Base-by-base conservation (phyloP, 2,329 filamentous ascomycete genomes). In the Didymella glomerata region DNA sequence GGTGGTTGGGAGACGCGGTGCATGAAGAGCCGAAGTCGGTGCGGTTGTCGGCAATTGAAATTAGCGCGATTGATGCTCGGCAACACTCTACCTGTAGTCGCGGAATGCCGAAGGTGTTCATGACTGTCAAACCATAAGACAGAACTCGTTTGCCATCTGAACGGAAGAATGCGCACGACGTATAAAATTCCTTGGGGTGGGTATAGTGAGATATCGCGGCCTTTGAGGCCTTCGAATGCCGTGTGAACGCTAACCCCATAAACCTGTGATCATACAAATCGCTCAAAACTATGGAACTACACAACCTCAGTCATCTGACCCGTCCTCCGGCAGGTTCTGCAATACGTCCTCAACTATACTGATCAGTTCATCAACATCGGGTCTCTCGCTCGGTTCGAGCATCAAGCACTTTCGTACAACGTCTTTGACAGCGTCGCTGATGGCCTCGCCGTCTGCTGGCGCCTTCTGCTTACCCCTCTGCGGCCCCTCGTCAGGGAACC, bases 381-480 rank as follows among this genome's bases (percentile, higher is more conserved):
- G 95, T 64, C 95, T 83, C 75, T 98, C 94, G 3, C 85, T 85
- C 0, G 94, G 90, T 80, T 99, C 95, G 27, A 98, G 91, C 68
- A 83, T 86, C 72, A 99, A 81, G 78, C 95, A 99, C 73, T 85
- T 89, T 74, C 93, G 84, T 53, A 99, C 94, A 13, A 99, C 86
- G 60, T 96, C 90, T 76, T 94, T 90, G 22, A 97, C 92, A 2
- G 86, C 84, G 50, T 94, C 91, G 66, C 90, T 93, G 58, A 97
- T 93, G 1, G 77, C 79, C 22, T 83, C 79, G 11, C 85, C 82
- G 13, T 81, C 79, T 5, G 76, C 68, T 13, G 63, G 67, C 38
- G 60, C 58, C 64, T 84, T 84, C 66, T 83, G 81, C 75, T 88
- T 86, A 44, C 86, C 82, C 48, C 80, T 81, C 68, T 79, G 79